A percentile compares a stretch with the other conserved stretches of the same genome.
Evolutionary conservation across 2,329 filamentous ascomycete species (phyloP).

Genomic region (Trichoderma sp.): DNA sequence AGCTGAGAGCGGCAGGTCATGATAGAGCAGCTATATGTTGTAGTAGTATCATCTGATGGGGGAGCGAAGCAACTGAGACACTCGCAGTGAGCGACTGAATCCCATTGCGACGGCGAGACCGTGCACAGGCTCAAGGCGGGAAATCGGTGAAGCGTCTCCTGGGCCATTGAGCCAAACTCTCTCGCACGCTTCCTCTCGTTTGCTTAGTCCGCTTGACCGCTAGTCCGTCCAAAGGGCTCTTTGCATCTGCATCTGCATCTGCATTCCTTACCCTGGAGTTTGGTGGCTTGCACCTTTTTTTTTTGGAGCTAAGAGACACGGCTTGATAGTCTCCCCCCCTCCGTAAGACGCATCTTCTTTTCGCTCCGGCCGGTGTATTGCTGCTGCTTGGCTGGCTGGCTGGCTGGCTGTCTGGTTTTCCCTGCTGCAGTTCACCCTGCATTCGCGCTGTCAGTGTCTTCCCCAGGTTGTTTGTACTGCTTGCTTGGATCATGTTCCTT

Average conservation of each 20-base stretch:
- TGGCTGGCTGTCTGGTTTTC: background rate
- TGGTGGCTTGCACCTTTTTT: conserved; percentile 3
- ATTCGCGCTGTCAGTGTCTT: background rate
- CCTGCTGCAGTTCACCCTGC: background rate
- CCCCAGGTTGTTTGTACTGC: background rate
- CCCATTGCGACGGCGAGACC: background rate
- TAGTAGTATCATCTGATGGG: background rate
- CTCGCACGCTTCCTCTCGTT: background rate
- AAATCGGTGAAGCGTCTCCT: background rate
- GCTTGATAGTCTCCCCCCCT: background rate
- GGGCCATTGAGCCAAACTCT: background rate
- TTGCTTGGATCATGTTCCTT: conserved; percentile 6
- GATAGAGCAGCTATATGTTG: conserved; percentile 4
- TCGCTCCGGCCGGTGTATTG: background rate
- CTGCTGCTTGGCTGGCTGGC: background rate
- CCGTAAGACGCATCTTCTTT: background rate
- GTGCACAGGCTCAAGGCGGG: background rate
- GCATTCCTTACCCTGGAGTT: background rate
- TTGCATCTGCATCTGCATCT: background rate
- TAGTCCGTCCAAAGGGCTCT: background rate
- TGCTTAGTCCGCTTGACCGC: conserved; percentile 8
- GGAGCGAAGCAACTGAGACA: background rate
- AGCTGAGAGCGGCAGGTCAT: conserved; percentile 17
- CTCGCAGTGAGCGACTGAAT: background rate
- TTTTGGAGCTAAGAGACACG: background rate